Percentiles rank a stretch among this genome's conserved stretches.
Evolutionary conservation across 441 rosid species (phyloP).

Genomic region (Hypseocharis bilobata): DNA sequence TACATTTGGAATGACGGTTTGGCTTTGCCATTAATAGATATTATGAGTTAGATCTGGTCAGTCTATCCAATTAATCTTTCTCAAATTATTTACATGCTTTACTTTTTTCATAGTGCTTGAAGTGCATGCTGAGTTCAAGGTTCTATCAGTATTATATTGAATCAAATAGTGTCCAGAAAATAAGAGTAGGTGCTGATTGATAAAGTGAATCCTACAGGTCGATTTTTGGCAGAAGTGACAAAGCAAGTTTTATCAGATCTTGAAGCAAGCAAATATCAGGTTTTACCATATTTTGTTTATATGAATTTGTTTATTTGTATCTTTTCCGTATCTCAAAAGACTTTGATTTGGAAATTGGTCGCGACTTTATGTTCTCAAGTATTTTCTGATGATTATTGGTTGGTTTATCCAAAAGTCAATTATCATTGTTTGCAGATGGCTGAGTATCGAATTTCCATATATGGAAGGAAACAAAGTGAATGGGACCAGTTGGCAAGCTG

Average conservation of each 20-base stretch:
- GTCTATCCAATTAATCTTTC: not conserved
- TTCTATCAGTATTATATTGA: not conserved
- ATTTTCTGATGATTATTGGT: not conserved
- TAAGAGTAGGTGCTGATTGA: conserved; percentile 11
- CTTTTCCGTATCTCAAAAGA: not conserved
- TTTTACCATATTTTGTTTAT: conserved; percentile 4
- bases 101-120: not conserved
- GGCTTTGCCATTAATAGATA: not conserved
- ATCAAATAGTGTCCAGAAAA: not conserved
- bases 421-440: conserved; percentile 44
- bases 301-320: not conserved
- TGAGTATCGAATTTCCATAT: conserved; percentile 60
- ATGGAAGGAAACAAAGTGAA: conserved; percentile 72
- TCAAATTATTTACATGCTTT: not conserved
- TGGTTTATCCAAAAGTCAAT: not conserved
- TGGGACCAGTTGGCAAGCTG: conserved; percentile 83
- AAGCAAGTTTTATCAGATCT: conserved; percentile 62
- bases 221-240: conserved; percentile 66
- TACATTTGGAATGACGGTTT: not conserved
- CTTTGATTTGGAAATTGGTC: not conserved
- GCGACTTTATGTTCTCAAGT: not conserved
- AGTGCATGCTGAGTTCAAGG: conserved; percentile 2
- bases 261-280: conserved; percentile 71
- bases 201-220: conserved; percentile 37
- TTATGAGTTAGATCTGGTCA: not conserved